phyloP scores from a whole-genome alignment of 2,329 filamentous ascomycete species.

The Fusarium sp. region DNA sequence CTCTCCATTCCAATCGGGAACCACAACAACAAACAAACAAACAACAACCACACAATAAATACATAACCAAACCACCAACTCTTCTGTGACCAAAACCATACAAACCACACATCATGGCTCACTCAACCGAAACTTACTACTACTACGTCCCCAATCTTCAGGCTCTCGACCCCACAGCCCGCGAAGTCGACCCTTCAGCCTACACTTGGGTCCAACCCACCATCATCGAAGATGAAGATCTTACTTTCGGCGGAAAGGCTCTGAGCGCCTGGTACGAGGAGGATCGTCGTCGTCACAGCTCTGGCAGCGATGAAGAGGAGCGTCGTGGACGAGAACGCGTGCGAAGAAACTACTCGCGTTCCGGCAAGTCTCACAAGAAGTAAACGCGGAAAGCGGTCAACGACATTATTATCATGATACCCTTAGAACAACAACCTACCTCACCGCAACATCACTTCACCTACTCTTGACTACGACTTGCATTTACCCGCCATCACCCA shows the following conservation, averaged over 20 bases:
- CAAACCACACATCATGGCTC: slow-evolving; percentile 35
- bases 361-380: slow-evolving; percentile 49
- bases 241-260: slow-evolving; percentile 70
- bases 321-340: slow-evolving; percentile 54
- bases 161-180: slow-evolving; percentile 49
- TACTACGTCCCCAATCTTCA: slow-evolving; percentile 50
- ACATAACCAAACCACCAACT: not conserved
- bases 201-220: slow-evolving; percentile 64
- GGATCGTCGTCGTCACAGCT: slow-evolving; percentile 60
- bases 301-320: slow-evolving; percentile 53
- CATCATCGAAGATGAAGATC: slow-evolving; percentile 69
- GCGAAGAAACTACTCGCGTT: slow-evolving; percentile 46
- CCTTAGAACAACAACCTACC: slow-evolving; percentile 18
- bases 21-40: slow-evolving; percentile 6
- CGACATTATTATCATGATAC: slow-evolving; percentile 37
- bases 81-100: not conserved
- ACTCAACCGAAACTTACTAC: slow-evolving; percentile 47
- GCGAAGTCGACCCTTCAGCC: slow-evolving; percentile 50
- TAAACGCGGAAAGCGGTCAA: slow-evolving; percentile 34
- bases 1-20: slow-evolving; percentile 33
- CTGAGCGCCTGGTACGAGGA: slow-evolving; percentile 71
- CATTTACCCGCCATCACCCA: slow-evolving; percentile 14
- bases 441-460: not conserved
- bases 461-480: too few relatives aligned
- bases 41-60: slow-evolving; percentile 4